Evolutionary conservation across 495 filamentous ascomycete genomes (phyloP).

Genomic region (Lepidopterella palustris): DNA sequence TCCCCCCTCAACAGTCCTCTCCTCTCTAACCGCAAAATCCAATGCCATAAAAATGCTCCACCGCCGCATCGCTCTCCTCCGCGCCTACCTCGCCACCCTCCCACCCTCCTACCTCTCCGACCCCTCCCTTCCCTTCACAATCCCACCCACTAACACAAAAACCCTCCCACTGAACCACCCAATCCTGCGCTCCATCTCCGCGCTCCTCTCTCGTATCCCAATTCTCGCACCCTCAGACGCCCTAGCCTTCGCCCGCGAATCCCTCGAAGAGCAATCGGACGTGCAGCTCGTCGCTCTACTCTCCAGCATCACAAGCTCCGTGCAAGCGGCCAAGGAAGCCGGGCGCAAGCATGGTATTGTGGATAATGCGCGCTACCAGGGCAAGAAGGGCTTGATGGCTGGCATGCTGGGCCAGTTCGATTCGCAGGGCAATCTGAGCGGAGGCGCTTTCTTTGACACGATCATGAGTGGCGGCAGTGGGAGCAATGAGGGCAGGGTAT

Average conservation of each 20-base stretch:
- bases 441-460: neutral
- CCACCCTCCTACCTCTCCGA: constrained; percentile 55
- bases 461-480: neutral
- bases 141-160: constrained; percentile 27
- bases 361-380: constrained; percentile 13
- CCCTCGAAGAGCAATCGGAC: constrained; percentile 25
- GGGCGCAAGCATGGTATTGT: constrained; percentile 24
- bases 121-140: constrained; percentile 20
- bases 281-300: constrained; percentile 26
- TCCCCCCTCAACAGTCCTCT: constrained; percentile 46
- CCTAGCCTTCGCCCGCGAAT: constrained; percentile 25
- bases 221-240: constrained; percentile 42
- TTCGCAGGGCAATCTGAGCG: neutral
- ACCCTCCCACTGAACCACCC: constrained; percentile 37
- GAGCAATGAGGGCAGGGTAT: neutral
- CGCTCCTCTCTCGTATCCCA: constrained; percentile 49
- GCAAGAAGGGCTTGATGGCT: constrained; percentile 8
- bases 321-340: constrained; percentile 22
- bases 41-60: constrained; percentile 92
- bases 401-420: neutral
- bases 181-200: constrained; percentile 53
- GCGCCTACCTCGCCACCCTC: constrained; percentile 68
- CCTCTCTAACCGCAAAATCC: constrained; percentile 70
- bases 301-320: constrained; percentile 22
- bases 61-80: constrained; percentile 73